Percentiles rank a stretch among this genome's conserved stretches.
These are phyloP conservation scores for Aspergillus sp. DNA, from an alignment of 2,329 filamentous ascomycete species.

Conservation along the genomic window DNA sequence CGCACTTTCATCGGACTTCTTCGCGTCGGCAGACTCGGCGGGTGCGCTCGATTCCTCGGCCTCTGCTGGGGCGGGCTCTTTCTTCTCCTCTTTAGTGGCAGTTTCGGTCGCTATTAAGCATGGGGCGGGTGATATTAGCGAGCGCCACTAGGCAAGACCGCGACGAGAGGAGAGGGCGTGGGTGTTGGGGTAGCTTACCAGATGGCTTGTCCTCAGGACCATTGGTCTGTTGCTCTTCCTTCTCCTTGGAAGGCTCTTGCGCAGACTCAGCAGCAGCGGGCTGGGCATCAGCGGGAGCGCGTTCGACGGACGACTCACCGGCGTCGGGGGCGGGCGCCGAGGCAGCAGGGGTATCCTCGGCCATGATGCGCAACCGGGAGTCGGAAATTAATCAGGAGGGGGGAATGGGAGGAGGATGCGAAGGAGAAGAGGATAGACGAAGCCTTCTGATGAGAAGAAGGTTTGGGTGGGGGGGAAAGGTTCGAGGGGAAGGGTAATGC, in stretches of 20 bases:
- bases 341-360: conserved; percentile 41
- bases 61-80: conserved; percentile 29
- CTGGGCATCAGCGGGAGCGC: conserved; percentile 31
- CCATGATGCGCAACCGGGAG: conserved; percentile 36
- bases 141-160: conserved; percentile 4
- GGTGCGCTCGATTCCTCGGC: conserved; percentile 32
- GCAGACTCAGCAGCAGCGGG: conserved; percentile 22
- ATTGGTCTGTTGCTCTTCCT: conserved; percentile 27
- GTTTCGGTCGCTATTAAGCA: conserved; percentile 22
- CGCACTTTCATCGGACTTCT: conserved; percentile 26
- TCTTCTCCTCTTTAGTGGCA: conserved; percentile 32
- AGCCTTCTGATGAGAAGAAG: conserved; percentile 14
- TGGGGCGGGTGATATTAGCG: conserved; percentile 14
- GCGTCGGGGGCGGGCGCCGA: conserved; percentile 32
- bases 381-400: conserved; percentile 20
- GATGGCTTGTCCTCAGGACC: conserved; percentile 31
- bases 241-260: conserved; percentile 25
- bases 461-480: conserved; percentile 23
- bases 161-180: neutral
- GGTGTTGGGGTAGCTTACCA: conserved; percentile 28
- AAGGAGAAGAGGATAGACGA: conserved; percentile 16
- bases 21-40: conserved; percentile 26
- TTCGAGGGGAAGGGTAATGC: conserved; percentile 25
- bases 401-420: conserved; percentile 8
- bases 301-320: conserved; percentile 36